These are phyloP conservation scores for Botrytis elliptica DNA, from an alignment of 2,329 filamentous ascomycete species.

Conservation along the genomic window DNA sequence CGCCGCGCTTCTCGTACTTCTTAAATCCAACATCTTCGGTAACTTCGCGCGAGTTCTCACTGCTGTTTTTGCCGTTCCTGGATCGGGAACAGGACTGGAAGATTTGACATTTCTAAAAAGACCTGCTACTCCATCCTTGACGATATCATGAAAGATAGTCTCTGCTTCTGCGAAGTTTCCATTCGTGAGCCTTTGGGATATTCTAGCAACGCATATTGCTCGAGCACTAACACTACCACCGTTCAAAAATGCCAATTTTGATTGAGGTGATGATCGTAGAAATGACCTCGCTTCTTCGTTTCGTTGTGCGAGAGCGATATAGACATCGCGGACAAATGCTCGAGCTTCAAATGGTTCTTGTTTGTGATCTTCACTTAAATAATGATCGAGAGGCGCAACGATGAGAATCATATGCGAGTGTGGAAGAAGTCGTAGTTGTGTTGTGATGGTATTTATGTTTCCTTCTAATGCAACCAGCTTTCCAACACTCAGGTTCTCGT, in stretches of 20 bases:
- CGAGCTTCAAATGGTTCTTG: slow-evolving; percentile 43
- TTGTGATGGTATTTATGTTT: slow-evolving; percentile 52
- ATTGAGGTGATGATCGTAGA: slow-evolving; percentile 46
- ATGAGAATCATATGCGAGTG: slow-evolving; percentile 57
- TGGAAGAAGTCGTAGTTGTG: slow-evolving; percentile 60
- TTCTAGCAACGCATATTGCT: slow-evolving; percentile 52
- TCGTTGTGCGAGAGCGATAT: slow-evolving; percentile 50
- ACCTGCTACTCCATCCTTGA: slow-evolving; percentile 50
- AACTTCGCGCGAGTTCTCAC: background rate
- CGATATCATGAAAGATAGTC: slow-evolving; percentile 50
- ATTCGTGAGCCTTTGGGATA: slow-evolving; percentile 52
- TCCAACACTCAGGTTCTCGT: slow-evolving; percentile 38
- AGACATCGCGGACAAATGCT: slow-evolving; percentile 49
- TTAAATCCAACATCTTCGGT: slow-evolving; percentile 3
- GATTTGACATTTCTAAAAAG: slow-evolving; percentile 28
- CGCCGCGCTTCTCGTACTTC: slow-evolving; percentile 1
- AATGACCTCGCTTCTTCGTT: slow-evolving; percentile 52
- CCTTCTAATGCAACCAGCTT: slow-evolving; percentile 62
- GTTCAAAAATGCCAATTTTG: slow-evolving; percentile 58
- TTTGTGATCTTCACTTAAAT: slow-evolving; percentile 27
- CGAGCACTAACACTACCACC: slow-evolving; percentile 58
- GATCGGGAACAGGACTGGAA: background rate
- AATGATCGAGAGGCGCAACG: slow-evolving; percentile 44
- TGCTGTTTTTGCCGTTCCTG: too few relatives aligned
- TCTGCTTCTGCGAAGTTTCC: slow-evolving; percentile 53